phyloP scores from a whole-genome alignment of 805 yeast species.

The Kodamaea jinghongensis region DNA sequence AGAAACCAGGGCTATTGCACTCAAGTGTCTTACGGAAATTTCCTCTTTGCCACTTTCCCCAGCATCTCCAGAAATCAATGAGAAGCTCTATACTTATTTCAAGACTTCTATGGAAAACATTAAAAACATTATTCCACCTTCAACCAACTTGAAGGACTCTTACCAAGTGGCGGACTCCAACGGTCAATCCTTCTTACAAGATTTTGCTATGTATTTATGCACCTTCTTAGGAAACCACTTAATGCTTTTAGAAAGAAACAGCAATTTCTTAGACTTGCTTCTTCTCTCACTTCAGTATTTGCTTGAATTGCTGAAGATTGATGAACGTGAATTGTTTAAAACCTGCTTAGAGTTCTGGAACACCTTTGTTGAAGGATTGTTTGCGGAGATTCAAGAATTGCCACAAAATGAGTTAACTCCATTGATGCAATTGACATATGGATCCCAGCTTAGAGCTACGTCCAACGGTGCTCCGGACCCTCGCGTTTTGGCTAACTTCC shows the following conservation, averaged over 20 bases:
- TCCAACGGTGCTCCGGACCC: conserved; percentile 88
- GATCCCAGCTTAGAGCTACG: conserved; percentile 39
- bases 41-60: conserved; percentile 69
- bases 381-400: conserved; percentile 78
- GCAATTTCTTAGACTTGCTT: conserved; percentile 56
- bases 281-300: conserved; percentile 76
- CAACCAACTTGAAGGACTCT: conserved; percentile 65
- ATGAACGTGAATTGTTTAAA: conserved; percentile 94
- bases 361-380: conserved; percentile 75
- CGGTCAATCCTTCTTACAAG: conserved; percentile 93
- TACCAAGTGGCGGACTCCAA: conserved; percentile 73
- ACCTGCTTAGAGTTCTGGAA: conserved; percentile 96
- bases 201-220: conserved; percentile 87
- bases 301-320: conserved; percentile 81
- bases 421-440: conserved; percentile 61
- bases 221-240: conserved; percentile 80
- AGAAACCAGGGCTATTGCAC: conserved; percentile 77
- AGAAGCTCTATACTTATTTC: conserved; percentile 67
- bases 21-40: conserved; percentile 92
- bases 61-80: conserved; percentile 49
- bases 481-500: conserved; percentile 66
- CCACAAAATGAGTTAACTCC: conserved; percentile 75
- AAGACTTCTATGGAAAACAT: conserved; percentile 71
- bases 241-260: conserved; percentile 53
- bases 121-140: conserved; percentile 64